These are phyloP conservation scores for Fusarium nelsonii DNA, from an alignment of 2,329 filamentous ascomycete genomes.

Conservation along the genomic window DNA sequence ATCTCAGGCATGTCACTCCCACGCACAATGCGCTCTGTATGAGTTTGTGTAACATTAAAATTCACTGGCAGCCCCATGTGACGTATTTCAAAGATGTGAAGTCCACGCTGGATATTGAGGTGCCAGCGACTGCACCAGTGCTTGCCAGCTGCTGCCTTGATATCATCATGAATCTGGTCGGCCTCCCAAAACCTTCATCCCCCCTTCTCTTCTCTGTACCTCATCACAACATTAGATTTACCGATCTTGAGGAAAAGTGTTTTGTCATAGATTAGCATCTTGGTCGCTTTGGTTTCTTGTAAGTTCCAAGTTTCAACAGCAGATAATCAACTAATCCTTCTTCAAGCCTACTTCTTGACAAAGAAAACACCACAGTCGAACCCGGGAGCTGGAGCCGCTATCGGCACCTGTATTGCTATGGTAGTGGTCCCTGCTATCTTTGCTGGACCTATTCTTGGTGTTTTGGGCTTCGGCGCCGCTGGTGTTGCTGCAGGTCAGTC, in stretches of 20 bases:
- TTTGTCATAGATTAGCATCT: not conserved
- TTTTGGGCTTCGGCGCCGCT: not conserved
- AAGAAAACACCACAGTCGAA: not conserved
- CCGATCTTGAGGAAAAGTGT: not conserved
- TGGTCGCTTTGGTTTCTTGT: not conserved
- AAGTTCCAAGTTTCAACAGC: not conserved
- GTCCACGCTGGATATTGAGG: too few relatives aligned
- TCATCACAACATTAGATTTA: not conserved
- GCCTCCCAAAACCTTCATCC: not conserved
- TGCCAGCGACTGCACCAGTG: not conserved
- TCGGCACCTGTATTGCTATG: not conserved
- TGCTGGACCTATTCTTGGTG: not conserved
- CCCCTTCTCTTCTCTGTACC: too few relatives aligned
- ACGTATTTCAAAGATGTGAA: not conserved
- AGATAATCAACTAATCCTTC: not conserved
- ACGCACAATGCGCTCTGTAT: not conserved
- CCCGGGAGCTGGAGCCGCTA: not conserved
- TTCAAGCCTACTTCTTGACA: not conserved
- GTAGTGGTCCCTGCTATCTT: not conserved
- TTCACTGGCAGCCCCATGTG: not conserved
- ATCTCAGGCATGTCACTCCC: not conserved
- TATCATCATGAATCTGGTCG: not conserved
- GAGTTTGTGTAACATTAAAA: not conserved
- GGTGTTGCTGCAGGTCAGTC: constrained; percentile 5
- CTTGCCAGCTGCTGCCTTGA: not conserved